phyloP scores from a whole-genome alignment of 371 early-diverging fungal species.

The Syncephalis plumigaleata region DNA sequence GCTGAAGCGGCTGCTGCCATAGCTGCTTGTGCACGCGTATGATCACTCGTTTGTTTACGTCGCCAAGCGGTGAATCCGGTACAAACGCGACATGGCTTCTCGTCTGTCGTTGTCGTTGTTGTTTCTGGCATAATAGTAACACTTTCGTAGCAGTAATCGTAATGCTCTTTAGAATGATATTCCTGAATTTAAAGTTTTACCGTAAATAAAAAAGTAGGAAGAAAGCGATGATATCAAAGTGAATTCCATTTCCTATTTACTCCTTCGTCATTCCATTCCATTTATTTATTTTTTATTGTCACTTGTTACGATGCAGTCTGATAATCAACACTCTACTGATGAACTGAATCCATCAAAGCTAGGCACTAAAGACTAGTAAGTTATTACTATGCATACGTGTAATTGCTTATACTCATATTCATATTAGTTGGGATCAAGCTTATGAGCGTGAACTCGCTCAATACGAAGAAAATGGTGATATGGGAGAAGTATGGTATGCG shows the following conservation, averaged over 20 bases:
- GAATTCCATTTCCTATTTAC: too few species aligned
- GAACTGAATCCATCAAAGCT: conserved; percentile 56
- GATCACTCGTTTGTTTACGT: background rate
- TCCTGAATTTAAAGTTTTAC: too few species aligned
- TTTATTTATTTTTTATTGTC: too few species aligned
- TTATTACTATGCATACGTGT: background rate
- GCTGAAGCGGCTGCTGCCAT: conserved; percentile 5
- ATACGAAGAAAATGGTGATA: conserved; percentile 65
- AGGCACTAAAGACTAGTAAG: conserved; percentile 60
- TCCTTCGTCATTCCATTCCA: too few species aligned
- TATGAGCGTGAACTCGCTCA: conserved; percentile 65
- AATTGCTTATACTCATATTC: background rate
- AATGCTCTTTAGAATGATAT: too few species aligned
- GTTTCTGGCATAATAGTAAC: too few species aligned
- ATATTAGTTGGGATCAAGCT: conserved; percentile 56
- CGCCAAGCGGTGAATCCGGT: background rate
- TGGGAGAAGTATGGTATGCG: conserved; percentile 66
- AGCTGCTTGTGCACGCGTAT: background rate
- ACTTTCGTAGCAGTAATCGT: too few species aligned
- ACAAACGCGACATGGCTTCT: conserved; percentile 1
- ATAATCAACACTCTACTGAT: conserved; percentile 1
- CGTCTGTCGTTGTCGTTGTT: conserved; percentile 9
- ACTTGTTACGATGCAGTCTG: too few species aligned
- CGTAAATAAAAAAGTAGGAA: too few species aligned
- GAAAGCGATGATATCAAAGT: too few species aligned